These are phyloP conservation scores for Corymbia maculata DNA, from an alignment of 345 rosid species.

Conservation along the genomic window DNA sequence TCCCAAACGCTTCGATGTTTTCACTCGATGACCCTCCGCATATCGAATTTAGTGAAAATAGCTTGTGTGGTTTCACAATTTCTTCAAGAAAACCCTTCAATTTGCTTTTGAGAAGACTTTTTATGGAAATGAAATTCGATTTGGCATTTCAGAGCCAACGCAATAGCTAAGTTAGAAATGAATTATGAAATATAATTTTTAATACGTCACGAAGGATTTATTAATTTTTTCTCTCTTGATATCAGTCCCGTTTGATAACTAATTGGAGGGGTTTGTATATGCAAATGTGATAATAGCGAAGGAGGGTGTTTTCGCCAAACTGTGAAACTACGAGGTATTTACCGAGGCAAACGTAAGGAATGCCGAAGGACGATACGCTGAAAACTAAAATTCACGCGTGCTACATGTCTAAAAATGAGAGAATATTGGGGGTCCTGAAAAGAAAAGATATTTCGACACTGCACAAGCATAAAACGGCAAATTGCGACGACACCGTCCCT, in stretches of 20 bases:
- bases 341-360: not conserved
- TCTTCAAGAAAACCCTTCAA: not conserved
- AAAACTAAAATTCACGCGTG: not conserved
- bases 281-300: not conserved
- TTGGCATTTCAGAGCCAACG: not conserved
- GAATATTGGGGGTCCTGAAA: not conserved
- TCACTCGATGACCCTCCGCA: not conserved
- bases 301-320: not conserved
- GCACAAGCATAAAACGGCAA: not conserved
- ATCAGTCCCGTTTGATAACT: not conserved
- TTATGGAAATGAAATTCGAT: not conserved
- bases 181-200: not conserved
- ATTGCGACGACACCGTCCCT: not conserved
- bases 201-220: not conserved
- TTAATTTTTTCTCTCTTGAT: not conserved
- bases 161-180: not conserved
- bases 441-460: not conserved
- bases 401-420: not conserved
- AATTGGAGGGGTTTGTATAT: not conserved
- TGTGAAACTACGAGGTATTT: not conserved
- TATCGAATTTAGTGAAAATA: not conserved
- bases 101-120: not conserved
- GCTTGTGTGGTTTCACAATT: not conserved
- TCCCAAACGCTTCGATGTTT: not conserved
- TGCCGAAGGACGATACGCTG: not conserved